Conservation (phyloP, 1,284 basidiomycete species). For the Vanrija humicola region DNA sequence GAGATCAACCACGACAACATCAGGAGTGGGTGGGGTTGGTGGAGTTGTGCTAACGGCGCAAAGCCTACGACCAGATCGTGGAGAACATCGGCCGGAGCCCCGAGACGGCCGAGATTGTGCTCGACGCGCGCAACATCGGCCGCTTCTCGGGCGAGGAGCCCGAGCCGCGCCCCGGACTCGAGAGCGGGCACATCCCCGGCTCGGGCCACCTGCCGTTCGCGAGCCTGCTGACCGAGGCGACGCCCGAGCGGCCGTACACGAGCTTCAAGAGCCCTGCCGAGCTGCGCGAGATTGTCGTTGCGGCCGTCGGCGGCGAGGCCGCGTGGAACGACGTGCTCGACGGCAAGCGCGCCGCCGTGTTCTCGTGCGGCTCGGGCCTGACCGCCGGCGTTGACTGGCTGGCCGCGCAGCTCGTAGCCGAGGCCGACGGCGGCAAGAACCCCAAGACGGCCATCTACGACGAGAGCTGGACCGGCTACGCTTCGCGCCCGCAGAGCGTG, state of each 20-base stretch:
- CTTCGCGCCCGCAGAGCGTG: conserved; percentile 24
- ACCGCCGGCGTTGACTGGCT: conserved; percentile 91
- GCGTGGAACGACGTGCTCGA: conserved; percentile 54
- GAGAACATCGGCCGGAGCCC: conserved; percentile 61
- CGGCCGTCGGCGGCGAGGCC: conserved; percentile 51
- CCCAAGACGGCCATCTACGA: conserved; percentile 49
- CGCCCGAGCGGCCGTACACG: conserved; percentile 45
- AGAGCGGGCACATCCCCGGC: conserved; percentile 89
- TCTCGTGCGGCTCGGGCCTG: conserved; percentile 92
- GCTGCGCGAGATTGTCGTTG: conserved; percentile 56
- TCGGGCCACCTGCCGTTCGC: conserved; percentile 82
- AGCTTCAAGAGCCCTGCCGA: conserved; percentile 61
- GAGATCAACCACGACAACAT: not conserved
- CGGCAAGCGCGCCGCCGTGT: conserved; percentile 57
- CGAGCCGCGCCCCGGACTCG: conserved; percentile 82
- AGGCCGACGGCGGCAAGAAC: conserved; percentile 55
- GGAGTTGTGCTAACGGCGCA: conserved; percentile 1
- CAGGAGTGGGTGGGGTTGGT: not conserved
- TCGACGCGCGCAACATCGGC: conserved; percentile 79
- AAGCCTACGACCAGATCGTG: conserved; percentile 80
- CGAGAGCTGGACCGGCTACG: conserved; percentile 47
- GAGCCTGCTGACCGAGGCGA: conserved; percentile 57
- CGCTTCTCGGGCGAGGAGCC: conserved; percentile 78
- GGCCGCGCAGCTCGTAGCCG: conserved; percentile 77
- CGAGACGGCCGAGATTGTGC: conserved; percentile 56